A percentile compares a stretch with the other conserved stretches of the same genome.
Conservation (phyloP, 2,329 filamentous ascomycete genomes). For the Colletotrichum agaves region DNA sequence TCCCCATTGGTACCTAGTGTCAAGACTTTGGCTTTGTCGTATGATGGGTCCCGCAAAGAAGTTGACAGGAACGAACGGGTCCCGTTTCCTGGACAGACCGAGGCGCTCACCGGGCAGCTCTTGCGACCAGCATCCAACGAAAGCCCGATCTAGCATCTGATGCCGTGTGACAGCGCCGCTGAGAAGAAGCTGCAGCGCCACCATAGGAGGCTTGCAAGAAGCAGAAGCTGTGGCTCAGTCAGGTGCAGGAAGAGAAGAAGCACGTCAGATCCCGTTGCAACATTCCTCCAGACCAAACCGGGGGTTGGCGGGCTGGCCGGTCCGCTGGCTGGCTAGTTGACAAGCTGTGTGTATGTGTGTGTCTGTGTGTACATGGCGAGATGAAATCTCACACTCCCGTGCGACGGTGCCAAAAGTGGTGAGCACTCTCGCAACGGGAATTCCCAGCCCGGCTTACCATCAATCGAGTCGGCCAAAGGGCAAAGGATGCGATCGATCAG, state of each 20-base stretch:
- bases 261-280: not conserved
- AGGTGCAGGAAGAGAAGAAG: constrained; percentile 5
- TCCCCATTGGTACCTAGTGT: constrained; percentile 7
- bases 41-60: constrained; percentile 25
- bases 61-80: constrained; percentile 9
- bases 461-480: not conserved
- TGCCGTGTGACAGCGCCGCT: constrained; percentile 21
- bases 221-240: constrained; percentile 8
- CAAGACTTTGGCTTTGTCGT: not conserved
- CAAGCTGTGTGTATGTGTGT: no score
- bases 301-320: not conserved
- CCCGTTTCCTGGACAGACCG: constrained; percentile 18
- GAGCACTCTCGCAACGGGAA: constrained; percentile 20
- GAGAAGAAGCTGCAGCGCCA: not conserved
- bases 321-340: not conserved
- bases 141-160: constrained; percentile 27
- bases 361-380: not conserved
- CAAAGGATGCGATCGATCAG: constrained; percentile 2
- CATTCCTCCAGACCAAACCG: constrained; percentile 4
- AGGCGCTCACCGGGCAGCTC: constrained; percentile 21
- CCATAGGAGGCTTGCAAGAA: not conserved
- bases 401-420: constrained; percentile 23
- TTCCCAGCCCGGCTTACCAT: constrained; percentile 2
- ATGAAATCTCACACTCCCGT: constrained; percentile 22
- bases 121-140: constrained; percentile 24